Conservation (phyloP, 805 yeast genomes). For the Osmozyma mogii region DNA sequence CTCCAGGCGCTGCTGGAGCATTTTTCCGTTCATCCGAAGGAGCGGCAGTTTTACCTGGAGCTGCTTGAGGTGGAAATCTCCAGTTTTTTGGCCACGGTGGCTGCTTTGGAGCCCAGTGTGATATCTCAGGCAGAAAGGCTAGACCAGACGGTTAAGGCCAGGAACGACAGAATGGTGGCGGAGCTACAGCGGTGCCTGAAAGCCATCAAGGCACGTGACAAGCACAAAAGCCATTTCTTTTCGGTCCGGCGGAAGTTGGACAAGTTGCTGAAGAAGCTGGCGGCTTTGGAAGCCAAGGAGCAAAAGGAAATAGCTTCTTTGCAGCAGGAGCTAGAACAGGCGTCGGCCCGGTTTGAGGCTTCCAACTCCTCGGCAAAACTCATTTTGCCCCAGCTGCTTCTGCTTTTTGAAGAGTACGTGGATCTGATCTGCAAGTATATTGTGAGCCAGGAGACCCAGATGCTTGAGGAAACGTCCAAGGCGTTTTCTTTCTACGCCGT, state of each 20-base stretch:
- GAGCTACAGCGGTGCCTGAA: slow-evolving; percentile 30
- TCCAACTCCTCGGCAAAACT: slow-evolving; percentile 28
- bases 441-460: slow-evolving; percentile 30
- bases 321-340: slow-evolving; percentile 23
- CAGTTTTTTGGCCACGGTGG: background rate
- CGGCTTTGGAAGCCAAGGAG: slow-evolving; percentile 31
- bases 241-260: slow-evolving; percentile 30
- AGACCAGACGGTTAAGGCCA: slow-evolving; percentile 20
- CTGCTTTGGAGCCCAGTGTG: slow-evolving; percentile 4
- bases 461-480: slow-evolving; percentile 23
- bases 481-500: slow-evolving; percentile 18
- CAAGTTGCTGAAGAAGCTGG: slow-evolving; percentile 26
- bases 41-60: slow-evolving; percentile 20
- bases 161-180: slow-evolving; percentile 32
- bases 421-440: slow-evolving; percentile 32
- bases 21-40: slow-evolving; percentile 32
- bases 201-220: slow-evolving; percentile 37
- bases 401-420: slow-evolving; percentile 42
- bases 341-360: slow-evolving; percentile 22
- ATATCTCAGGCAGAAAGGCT: slow-evolving; percentile 18
- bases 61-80: background rate
- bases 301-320: slow-evolving; percentile 22
- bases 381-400: slow-evolving; percentile 39
- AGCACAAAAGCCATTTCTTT: slow-evolving; percentile 35
- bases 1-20: slow-evolving; percentile 14